Base-by-base conservation (phyloP, 2,329 filamentous ascomycete species). In the Venturia nashicola region DNA sequence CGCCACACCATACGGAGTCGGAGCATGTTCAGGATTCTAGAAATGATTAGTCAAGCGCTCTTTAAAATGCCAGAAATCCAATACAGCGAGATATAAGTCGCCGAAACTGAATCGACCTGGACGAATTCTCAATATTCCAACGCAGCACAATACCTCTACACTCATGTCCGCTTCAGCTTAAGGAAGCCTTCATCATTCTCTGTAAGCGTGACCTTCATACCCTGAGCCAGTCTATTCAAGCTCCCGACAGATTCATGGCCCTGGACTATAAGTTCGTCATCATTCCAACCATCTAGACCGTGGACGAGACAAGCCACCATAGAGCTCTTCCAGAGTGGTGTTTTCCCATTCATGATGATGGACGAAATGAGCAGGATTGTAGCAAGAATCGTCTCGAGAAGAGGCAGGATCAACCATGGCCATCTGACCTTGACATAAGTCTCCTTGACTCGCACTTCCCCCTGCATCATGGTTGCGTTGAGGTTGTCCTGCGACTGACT, bases 341-440 rank as follows among this genome's bases (percentile, higher is more conserved):
- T 12, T 11, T n/a, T 60, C 5, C 32, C 20, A 39, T 7, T 60
- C 11, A 60, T 40, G 12, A 39, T 23, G 16, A 60, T 60, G 12
- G 57, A 39, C 5, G 16, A 18, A 11, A 39, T 1, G 1, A 60
- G 39, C 36, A 60, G n/a, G 16, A 60, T 5, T 2, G 57, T 16
- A 14, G 39, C 57, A 39, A 60, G 39, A 5, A 60, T 5, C 3
- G 57, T 60, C 23, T 60, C 57, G 32, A 43, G 32, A n/a, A 43
- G 34, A 14, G 57, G 57, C 3, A 60, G 32, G 42, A 60, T 60
- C 57, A 60, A 39, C 57, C 57, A 60, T 20, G 57, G 57, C 57
- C 57, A 60, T 40, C 57, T 20, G 36, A 60, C 57, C 23, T 60
- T 39, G 32, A 60, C 39, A 43, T 60, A 60, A 11, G 57, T 60